These are phyloP conservation scores for Chloroidium sp. DNA, from an alignment of 163 green algal genomes.

Conservation along the genomic window DNA sequence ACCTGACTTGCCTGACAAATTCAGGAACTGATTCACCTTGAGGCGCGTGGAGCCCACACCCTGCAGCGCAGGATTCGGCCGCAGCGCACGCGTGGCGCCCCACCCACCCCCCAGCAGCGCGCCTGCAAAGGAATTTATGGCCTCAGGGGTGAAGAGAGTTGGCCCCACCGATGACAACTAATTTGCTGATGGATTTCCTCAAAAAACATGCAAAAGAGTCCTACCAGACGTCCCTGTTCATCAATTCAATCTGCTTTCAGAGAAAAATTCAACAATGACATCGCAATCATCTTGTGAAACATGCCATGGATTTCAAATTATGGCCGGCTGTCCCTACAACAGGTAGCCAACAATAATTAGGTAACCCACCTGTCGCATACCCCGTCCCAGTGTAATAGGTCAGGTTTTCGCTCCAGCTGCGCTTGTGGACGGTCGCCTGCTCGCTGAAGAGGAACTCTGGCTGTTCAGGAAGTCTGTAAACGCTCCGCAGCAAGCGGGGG, in stretches of 20 bases:
- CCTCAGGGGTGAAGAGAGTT: no score
- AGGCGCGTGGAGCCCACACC: conserved; percentile 37
- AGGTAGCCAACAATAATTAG: neutral
- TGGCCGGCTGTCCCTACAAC: no score
- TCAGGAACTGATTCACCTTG: conserved; percentile 60
- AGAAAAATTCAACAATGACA: no score
- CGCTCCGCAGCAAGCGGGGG: neutral
- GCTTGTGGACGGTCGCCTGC: conserved; percentile 60
- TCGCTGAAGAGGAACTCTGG: conserved; percentile 92
- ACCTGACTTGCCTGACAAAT: conserved; percentile 46
- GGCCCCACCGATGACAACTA: no score
- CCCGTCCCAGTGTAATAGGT: conserved; percentile 89
- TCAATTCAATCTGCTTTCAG: no score
- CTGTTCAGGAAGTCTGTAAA: conserved; percentile 40
- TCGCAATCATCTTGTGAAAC: no score
- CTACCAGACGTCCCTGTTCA: no score
- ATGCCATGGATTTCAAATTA: no score
- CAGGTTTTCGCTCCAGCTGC: conserved; percentile 85
- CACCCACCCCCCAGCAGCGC: conserved; percentile 36
- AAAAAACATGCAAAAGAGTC: no score
- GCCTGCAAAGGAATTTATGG: conserved; percentile 13
- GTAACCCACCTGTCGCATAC: conserved; percentile 62
- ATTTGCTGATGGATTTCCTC: no score
- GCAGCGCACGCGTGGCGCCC: conserved; percentile 23
- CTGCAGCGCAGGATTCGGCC: conserved; percentile 8